Evolutionary conservation across 2,329 filamentous ascomycete genomes (phyloP), one percentile per base, ranked within the genome.

Genomic region (Penicillium sp.): DNA sequence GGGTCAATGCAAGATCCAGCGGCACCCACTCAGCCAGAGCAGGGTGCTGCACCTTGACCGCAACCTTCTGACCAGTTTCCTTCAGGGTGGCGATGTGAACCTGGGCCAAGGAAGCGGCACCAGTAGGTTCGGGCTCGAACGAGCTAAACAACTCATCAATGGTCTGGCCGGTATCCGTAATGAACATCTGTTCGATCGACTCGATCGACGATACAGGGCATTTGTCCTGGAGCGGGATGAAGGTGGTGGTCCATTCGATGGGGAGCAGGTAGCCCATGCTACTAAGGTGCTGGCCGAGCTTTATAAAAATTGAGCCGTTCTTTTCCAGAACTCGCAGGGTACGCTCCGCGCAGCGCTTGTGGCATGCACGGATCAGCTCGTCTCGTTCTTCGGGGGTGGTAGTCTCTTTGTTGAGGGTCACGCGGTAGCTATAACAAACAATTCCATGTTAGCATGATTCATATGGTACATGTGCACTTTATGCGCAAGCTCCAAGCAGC

Each of bases 231-330:
- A 99, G 79, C 0, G 94, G 94, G 60, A 99, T 88, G 69, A 99
- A 99, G 0, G 94, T 97, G 27, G 87, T 88, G 26, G 91, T 96
- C 92, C 93, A 97, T 75, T 97, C 93, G 43, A 82, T 75, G 1
- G 93, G 93, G 8, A 97, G 81, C 8, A 97, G 82, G 70, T 97
- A 97, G 67, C 94, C 95, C 89, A 97, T 90, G 58, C 91, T 93
- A 71, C 91, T 96, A 73, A 99, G 73, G 74, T 99, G 94, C 66
- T 99, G 94, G 7, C 94, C 94, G 32, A 99, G 78, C 75, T 99
- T 99, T 71, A 99, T 97, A 65, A 97, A 99, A 58, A 99, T 96
- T 23, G 93, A 96, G 21, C 95, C 94, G 72, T 97, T 97, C 79
- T 90, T 91, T 79, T 99, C 94, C 59, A 97, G 77, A 1, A 95